Evolutionary conservation across 2,329 filamentous ascomycete species (phyloP).

Genomic region (Exserohilum rostratum): DNA sequence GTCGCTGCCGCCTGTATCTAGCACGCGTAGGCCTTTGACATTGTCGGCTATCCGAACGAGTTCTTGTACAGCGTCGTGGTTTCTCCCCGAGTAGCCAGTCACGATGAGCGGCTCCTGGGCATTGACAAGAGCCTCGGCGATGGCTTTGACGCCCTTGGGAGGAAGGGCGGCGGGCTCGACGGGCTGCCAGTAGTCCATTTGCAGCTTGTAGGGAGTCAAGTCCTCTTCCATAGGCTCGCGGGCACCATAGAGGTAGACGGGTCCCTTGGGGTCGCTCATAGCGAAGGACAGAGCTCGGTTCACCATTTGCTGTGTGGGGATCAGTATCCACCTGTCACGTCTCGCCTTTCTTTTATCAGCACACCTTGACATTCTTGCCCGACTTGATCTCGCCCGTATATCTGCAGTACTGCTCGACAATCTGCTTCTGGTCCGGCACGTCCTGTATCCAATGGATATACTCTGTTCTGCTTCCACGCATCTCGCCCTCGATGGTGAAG

Average conservation of each 20-base stretch:
- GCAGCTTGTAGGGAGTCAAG: conserved; percentile 63
- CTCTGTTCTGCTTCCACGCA: conserved; percentile 73
- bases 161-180: conserved; percentile 71
- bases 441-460: conserved; percentile 90
- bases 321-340: conserved; percentile 13
- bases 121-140: conserved; percentile 66
- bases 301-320: conserved; percentile 68
- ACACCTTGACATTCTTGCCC: conserved; percentile 75
- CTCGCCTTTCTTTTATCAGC: background rate
- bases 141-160: conserved; percentile 59
- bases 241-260: conserved; percentile 78
- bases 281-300: conserved; percentile 85
- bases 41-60: conserved; percentile 71
- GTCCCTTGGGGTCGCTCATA: conserved; percentile 75
- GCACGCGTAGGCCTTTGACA: conserved; percentile 70
- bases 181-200: conserved; percentile 72
- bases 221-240: conserved; percentile 85
- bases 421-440: conserved; percentile 79
- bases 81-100: conserved; percentile 73
- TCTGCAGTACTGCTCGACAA: conserved; percentile 83
- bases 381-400: conserved; percentile 84
- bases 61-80: conserved; percentile 65
- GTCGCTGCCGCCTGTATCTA: conserved; percentile 78
- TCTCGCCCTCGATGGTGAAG: conserved; percentile 77
- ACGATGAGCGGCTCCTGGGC: conserved; percentile 72